Percentiles rank a stretch among this genome's conserved stretches.
phyloP scores from a whole-genome alignment of 2,329 filamentous ascomycete genomes.

The Sodiomyces alkalinus region DNA sequence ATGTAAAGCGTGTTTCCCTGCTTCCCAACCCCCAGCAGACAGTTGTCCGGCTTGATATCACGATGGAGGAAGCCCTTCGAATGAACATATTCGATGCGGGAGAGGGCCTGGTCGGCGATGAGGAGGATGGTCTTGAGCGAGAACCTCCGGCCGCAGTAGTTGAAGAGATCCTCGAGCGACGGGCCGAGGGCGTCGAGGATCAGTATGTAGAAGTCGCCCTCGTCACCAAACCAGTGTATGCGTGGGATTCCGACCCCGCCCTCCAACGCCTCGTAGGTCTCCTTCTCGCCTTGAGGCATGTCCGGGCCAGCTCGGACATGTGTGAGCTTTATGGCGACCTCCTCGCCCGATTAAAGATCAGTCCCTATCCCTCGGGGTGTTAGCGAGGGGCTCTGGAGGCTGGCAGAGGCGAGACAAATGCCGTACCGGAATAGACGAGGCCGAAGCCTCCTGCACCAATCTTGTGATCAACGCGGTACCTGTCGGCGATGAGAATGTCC shows the following conservation, averaged over 20 bases:
- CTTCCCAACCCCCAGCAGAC: slow-evolving; percentile 98
- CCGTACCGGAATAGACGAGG: slow-evolving; percentile 9
- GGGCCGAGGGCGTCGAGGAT: slow-evolving; percentile 30
- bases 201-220: slow-evolving; percentile 10
- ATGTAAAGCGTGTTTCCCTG: slow-evolving; percentile 99
- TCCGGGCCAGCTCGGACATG: slow-evolving; percentile 1
- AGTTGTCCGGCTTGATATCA: slow-evolving; percentile 99
- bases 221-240: slow-evolving; percentile 9
- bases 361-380: too few relatives aligned
- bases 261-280: slow-evolving; percentile 8
- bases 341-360: slow-evolving; percentile 11
- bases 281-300: slow-evolving; percentile 5
- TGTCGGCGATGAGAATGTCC: slow-evolving; percentile 9
- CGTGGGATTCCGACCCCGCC: slow-evolving; percentile 10
- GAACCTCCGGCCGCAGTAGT: slow-evolving; percentile 99
- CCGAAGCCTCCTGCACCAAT: slow-evolving; percentile 10
- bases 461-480: slow-evolving; percentile 9
- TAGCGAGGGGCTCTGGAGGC: too few relatives aligned
- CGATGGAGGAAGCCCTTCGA: slow-evolving; percentile 99
- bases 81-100: slow-evolving; percentile 98
- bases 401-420: too few relatives aligned
- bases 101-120: slow-evolving; percentile 94
- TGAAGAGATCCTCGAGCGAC: slow-evolving; percentile 65
- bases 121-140: slow-evolving; percentile 96
- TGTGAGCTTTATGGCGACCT: slow-evolving; percentile 18